Evolutionary conservation across 768 basidiomycete species (phyloP).

Genomic region (Mrakia gelida): DNA sequence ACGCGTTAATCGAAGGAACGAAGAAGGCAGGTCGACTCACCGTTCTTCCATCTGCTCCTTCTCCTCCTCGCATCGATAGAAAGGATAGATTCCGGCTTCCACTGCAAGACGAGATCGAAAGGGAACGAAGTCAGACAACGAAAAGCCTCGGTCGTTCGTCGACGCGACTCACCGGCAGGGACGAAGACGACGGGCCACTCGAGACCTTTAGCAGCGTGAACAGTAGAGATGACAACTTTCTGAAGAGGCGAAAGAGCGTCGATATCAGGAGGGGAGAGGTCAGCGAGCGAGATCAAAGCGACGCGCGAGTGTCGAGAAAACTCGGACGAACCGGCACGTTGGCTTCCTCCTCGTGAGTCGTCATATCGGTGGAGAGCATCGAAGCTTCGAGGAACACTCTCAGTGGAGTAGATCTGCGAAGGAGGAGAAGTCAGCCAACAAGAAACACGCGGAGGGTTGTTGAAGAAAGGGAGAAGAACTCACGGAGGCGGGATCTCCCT

Average conservation of each 20-base stretch:
- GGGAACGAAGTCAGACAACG: not conserved
- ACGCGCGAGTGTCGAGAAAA: not conserved
- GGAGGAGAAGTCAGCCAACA: not conserved
- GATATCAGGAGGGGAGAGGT: not conserved
- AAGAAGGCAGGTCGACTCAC: slow-evolving; percentile 46
- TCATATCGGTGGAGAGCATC: slow-evolving; percentile 18
- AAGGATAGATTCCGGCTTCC: slow-evolving; percentile 71
- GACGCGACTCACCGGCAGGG: slow-evolving; percentile 38
- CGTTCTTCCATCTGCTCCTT: slow-evolving; percentile 78
- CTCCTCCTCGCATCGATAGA: slow-evolving; percentile 53
- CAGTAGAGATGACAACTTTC: slow-evolving; percentile 81
- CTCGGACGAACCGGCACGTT: not conserved
- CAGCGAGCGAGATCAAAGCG: not conserved
- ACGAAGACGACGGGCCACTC: slow-evolving; percentile 87
- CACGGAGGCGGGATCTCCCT: not conserved
- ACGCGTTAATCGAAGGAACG: no score
- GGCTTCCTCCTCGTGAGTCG: not conserved
- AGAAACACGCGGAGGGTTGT: no score
- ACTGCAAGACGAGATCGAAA: slow-evolving; percentile 46
- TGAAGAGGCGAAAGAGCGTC: slow-evolving; percentile 37
- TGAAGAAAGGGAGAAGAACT: not conserved
- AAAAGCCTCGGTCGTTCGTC: not conserved
- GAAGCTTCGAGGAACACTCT: slow-evolving; percentile 11
- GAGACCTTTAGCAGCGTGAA: slow-evolving; percentile 83
- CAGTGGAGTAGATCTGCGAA: slow-evolving; percentile 1